A percentile compares a stretch with the other conserved stretches of the same genome.
These are phyloP conservation scores for Mrakia blollopis DNA, from an alignment of 768 basidiomycete genomes.

Conservation along the genomic window DNA sequence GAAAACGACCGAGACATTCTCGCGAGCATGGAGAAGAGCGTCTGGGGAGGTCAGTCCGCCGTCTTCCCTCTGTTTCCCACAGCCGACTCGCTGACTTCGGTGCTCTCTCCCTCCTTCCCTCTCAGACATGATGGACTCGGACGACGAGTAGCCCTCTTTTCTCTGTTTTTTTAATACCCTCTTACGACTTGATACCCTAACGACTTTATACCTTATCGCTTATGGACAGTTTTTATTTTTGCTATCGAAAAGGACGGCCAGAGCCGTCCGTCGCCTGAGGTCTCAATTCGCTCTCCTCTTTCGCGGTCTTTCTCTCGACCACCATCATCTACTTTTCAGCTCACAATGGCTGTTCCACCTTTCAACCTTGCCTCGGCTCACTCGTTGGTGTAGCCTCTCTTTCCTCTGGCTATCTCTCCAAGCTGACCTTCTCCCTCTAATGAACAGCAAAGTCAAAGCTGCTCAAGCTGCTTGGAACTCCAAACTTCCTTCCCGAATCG, in stretches of 20 bases:
- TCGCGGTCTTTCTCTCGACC: conserved; percentile 1
- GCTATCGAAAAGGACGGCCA: neutral
- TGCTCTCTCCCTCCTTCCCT: neutral
- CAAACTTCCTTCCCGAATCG: conserved; percentile 40
- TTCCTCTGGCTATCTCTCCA: neutral
- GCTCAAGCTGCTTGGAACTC: conserved; percentile 55
- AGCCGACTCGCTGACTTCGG: neutral
- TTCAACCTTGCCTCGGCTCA: conserved; percentile 21
- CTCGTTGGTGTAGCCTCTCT: neutral
- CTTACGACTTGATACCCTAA: neutral
- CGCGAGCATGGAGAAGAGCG: conserved; percentile 12
- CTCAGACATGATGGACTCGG: conserved; percentile 1
- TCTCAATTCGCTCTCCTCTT: neutral
- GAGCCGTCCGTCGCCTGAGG: neutral
- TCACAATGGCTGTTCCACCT: conserved; percentile 10
- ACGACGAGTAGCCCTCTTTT: neutral
- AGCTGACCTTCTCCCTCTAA: neutral
- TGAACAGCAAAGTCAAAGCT: conserved; percentile 49
- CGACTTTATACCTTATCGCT: neutral
- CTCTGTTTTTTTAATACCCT: neutral
- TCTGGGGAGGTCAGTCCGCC: neutral
- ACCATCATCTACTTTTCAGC: neutral
- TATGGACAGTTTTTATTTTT: no score
- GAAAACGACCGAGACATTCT: neutral
- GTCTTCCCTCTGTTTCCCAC: neutral